Evolutionary conservation across 129 eudicot genomes (phyloP), one percentile per base, ranked within the genome.

Genomic region (Scalesia atractyloides): DNA sequence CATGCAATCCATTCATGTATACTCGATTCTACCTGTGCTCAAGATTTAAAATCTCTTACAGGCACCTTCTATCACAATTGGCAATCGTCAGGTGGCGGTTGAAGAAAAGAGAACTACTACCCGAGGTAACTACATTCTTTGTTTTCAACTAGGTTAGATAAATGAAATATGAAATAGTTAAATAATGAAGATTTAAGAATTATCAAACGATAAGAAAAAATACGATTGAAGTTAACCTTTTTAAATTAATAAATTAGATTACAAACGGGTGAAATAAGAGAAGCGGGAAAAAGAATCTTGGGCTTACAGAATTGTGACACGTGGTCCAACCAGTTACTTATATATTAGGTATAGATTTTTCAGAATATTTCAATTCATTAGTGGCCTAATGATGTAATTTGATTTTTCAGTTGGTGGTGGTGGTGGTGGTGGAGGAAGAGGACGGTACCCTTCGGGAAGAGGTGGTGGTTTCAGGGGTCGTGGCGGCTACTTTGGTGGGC

Each of bases 91-190:
- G 53, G 95, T 85, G 46, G 82, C 72, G 41, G 89, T 91, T 4
- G 95, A 91, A 52, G 85, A 83, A 53, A 91, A 91, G 79, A 86
- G 83, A 57, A 85, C 95, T 9, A 85, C 89, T 5, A 85, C 87
- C 60, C 80, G 95, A 85, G 97, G 97, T 80, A 64, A 81, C 74
- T 54, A 15, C 8, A 34, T n/a, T 16, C 22, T 63, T 36, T 33
- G 10, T 61, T 44, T 26, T 30, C 44, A 39, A 39, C 44, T 39
- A 39, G 9, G 44, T 39, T 6, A 39, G 44, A 39, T 39, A 39
- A 39, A 39, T 0, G 44, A 39, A 39, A 39, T 8, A 39, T 39
- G 6, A 39, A 39, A 39, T 39, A 39, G 44, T 39, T 39, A 39
- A 8, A 1, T 8, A 39, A 5, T 6, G 44, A 39, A 39, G 44